Conservation (phyloP, 805 yeast genomes). For the Torulaspora delbrueckii region DNA sequence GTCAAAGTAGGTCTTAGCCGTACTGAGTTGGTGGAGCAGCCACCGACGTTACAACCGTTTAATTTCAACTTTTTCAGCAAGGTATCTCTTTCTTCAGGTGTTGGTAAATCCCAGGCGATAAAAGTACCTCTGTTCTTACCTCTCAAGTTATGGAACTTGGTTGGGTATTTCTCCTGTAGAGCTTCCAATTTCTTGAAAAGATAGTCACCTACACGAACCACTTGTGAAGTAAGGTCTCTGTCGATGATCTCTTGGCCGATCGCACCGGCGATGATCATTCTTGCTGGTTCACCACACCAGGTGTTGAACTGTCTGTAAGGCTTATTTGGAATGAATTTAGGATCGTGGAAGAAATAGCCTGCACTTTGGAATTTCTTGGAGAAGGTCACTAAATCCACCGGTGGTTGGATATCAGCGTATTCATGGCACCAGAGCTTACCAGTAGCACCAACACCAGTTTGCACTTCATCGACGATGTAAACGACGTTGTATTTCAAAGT, state of each 20-base stretch:
- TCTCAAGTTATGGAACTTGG: slow-evolving; percentile 46
- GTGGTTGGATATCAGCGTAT: slow-evolving; percentile 55
- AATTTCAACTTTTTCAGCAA: slow-evolving; percentile 44
- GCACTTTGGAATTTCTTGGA: slow-evolving; percentile 72
- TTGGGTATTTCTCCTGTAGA: slow-evolving; percentile 39
- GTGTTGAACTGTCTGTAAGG: slow-evolving; percentile 72
- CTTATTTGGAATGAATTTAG: slow-evolving; percentile 51
- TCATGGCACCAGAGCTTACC: slow-evolving; percentile 74
- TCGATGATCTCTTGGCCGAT: slow-evolving; percentile 52
- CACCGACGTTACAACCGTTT: slow-evolving; percentile 62
- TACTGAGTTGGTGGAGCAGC: slow-evolving; percentile 55
- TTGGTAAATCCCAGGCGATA: slow-evolving; percentile 57
- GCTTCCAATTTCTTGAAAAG: slow-evolving; percentile 41
- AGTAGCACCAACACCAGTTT: slow-evolving; percentile 70
- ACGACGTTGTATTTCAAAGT: slow-evolving; percentile 54
- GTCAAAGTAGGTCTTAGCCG: slow-evolving; percentile 64
- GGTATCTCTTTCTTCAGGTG: slow-evolving; percentile 42
- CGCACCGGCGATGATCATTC: slow-evolving; percentile 57
- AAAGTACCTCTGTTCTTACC: slow-evolving; percentile 62
- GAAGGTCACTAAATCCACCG: slow-evolving; percentile 66
- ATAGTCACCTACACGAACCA: slow-evolving; percentile 52
- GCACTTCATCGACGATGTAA: slow-evolving; percentile 67
- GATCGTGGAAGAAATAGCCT: slow-evolving; percentile 62
- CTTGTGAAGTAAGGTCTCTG: slow-evolving; percentile 45
- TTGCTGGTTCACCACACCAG: slow-evolving; percentile 75